Base-by-base conservation (phyloP, 768 basidiomycete species). In the Clavulina sp. region DNA sequence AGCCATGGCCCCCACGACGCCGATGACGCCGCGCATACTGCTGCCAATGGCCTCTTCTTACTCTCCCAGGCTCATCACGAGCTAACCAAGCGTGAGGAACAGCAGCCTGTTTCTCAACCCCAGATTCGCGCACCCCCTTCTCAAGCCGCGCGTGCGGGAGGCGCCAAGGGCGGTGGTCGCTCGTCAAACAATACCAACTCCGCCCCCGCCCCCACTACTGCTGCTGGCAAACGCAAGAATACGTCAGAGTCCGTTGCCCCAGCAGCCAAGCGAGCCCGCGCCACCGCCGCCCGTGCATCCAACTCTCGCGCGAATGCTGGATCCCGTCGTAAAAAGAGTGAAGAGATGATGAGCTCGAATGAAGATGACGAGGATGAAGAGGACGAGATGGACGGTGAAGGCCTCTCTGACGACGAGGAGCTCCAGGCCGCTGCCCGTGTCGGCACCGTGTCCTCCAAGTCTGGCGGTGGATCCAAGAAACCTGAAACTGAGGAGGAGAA, bases 401-500 rank as follows among this genome's bases (percentile, higher is more conserved):
- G 18, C 18, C 26, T 16, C 1, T 9, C 38, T 28, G 55, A 50
- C 26, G 36, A 55, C 28, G 48, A 52, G 41, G n/a, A n/a, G n/a
- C n/a, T n/a, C n/a, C n/a, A n/a, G n/a, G n/a, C n/a, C n/a, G n/a
- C n/a, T 6, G 60, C 58, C 21, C 62, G 64, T 60, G 56, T 61
- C 50, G 34, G 63, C 49, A 57, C 47, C 30, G 41, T 21, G 4
- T 41, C 48, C 16, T 58, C 28, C 41, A 29, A 47, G 63, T 59
- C 41, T 53, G 56, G 3, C 58, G 66, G 43, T 59, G 63, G 49
- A 58, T 58, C 50, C 49, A 89, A 84, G 65, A 88, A 82, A 61
- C 84, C 83, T 23, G 89, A 95, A 71, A 96, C 93, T 0, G 95
- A 99, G 64, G 95, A 97, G 65, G 95, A 97, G 63, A 99, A 99